Evolutionary conservation across 1,139 yeast genomes (phyloP).

Genomic region (Lodderomyces parapsilosis): DNA sequence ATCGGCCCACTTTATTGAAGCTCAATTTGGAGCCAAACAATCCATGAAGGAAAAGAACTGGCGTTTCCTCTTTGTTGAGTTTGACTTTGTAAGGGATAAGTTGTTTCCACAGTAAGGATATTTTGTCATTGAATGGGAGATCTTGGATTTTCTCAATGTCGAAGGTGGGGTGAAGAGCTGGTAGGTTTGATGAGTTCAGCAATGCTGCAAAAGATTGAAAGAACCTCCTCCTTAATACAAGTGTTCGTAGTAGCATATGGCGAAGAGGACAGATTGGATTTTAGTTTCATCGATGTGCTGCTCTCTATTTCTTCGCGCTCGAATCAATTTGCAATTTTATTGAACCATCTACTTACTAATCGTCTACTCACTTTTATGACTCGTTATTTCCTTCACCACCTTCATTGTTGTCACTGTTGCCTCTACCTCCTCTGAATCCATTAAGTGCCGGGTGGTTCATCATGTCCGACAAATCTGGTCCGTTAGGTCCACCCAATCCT

Average conservation of each 20-base stretch:
- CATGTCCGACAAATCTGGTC: slow-evolving; percentile 61
- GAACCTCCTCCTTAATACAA: not conserved
- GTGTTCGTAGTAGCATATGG: not conserved
- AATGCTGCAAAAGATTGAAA: not conserved
- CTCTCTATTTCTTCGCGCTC: too few species aligned
- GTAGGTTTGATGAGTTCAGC: not conserved
- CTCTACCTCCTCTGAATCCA: slow-evolving; percentile 50
- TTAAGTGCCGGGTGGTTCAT: slow-evolving; percentile 79
- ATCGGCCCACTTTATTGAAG: slow-evolving; percentile 36
- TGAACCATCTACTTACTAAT: not conserved
- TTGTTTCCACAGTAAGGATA: slow-evolving; percentile 10
- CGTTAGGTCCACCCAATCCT: slow-evolving; percentile 58
- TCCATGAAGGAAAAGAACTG: slow-evolving; percentile 49
- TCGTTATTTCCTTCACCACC: slow-evolving; percentile 5
- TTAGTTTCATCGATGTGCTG: too few species aligned
- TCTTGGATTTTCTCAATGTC: slow-evolving; percentile 11
- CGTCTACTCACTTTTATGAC: not conserved
- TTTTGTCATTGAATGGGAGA: slow-evolving; percentile 12
- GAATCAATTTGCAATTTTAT: too few species aligned
- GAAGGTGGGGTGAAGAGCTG: slow-evolving; percentile 4
- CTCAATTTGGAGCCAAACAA: slow-evolving; percentile 47
- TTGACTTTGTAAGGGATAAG: slow-evolving; percentile 6
- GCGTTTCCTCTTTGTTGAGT: slow-evolving; percentile 16
- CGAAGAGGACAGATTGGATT: not conserved
- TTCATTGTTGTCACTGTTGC: slow-evolving; percentile 10